Conservation (phyloP, 176 grass and related monocot genomes). For the Urochloa ruziziensis region DNA sequence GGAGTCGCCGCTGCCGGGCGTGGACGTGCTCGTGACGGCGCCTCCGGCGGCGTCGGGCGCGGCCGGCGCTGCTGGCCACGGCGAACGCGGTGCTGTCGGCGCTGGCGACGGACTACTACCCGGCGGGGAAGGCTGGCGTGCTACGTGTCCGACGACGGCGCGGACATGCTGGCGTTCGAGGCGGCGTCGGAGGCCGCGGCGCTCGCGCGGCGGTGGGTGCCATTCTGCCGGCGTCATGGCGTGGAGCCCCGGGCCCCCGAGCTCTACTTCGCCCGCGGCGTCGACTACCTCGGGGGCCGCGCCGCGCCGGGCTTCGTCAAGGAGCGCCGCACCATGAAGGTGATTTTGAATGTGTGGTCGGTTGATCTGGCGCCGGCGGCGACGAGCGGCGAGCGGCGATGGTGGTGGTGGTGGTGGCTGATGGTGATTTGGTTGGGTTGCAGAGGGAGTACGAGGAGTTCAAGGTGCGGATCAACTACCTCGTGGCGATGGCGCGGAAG, state of each 20-base stretch:
- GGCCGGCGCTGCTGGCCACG: conserved; percentile 35
- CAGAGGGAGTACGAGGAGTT: conserved; percentile 74
- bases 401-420: background rate
- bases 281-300: conserved; percentile 49
- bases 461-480: conserved; percentile 58
- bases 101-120: conserved; percentile 69
- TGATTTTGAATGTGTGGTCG: no score
- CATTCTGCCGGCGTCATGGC: conserved; percentile 51
- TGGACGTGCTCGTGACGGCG: conserved; percentile 55
- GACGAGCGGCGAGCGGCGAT: no score
- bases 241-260: conserved; percentile 58
- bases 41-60: conserved; percentile 33
- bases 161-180: conserved; percentile 49
- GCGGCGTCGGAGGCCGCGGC: conserved; percentile 33
- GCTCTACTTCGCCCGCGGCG: conserved; percentile 44
- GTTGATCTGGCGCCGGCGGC: no score
- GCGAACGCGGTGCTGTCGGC: conserved; percentile 55
- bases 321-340: conserved; percentile 59
- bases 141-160: conserved; percentile 65
- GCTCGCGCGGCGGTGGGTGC: conserved; percentile 45
- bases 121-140: conserved; percentile 34
- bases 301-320: conserved; percentile 51
- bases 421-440: background rate
- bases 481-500: conserved; percentile 54
- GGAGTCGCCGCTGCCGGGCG: background rate